These are phyloP conservation scores for Narthecium ossifragum DNA, from an alignment of 106 monocot genomes.

Conservation along the genomic window DNA sequence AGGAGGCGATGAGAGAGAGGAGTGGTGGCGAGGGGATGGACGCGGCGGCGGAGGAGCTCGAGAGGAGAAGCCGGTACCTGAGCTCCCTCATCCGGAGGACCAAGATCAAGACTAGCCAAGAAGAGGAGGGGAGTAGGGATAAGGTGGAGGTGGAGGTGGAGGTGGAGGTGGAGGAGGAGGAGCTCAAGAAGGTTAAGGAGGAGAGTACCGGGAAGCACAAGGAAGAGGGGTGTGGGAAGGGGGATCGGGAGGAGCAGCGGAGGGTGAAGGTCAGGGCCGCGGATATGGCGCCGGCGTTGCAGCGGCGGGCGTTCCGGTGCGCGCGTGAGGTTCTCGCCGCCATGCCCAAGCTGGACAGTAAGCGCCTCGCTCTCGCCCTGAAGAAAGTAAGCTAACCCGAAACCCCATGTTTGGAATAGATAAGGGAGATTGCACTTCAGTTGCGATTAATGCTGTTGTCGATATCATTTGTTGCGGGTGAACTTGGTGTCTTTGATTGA, in stretches of 20 bases:
- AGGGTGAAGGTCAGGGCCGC: conserved; percentile 10
- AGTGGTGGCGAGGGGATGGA: conserved; percentile 23
- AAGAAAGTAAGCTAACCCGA: conserved; percentile 20
- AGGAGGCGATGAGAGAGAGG: neutral
- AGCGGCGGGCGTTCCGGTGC: conserved; percentile 16
- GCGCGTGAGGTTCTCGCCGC: conserved; percentile 7
- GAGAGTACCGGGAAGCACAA: too few relatives aligned
- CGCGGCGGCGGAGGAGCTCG: conserved; percentile 37
- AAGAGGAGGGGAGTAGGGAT: conserved; percentile 5
- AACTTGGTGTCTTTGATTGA: too few relatives aligned
- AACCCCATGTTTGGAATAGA: too few relatives aligned
- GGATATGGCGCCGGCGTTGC: conserved; percentile 17
- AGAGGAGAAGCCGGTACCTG: conserved; percentile 36
- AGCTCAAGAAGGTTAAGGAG: too few relatives aligned
- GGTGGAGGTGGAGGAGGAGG: conserved; percentile 1
- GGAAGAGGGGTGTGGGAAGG: neutral
- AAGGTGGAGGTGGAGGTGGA: conserved; percentile 4
- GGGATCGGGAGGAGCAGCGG: neutral
- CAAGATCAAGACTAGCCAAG: neutral
- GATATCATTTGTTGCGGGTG: too few relatives aligned
- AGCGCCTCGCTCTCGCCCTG: conserved; percentile 21
- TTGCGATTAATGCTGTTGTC: too few relatives aligned
- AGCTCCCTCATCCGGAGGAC: conserved; percentile 27
- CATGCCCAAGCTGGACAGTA: conserved; percentile 21
- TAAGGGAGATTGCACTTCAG: too few relatives aligned